These are phyloP conservation scores for Hericium erinaceus DNA, from an alignment of 768 basidiomycete genomes.

Conservation along the genomic window DNA sequence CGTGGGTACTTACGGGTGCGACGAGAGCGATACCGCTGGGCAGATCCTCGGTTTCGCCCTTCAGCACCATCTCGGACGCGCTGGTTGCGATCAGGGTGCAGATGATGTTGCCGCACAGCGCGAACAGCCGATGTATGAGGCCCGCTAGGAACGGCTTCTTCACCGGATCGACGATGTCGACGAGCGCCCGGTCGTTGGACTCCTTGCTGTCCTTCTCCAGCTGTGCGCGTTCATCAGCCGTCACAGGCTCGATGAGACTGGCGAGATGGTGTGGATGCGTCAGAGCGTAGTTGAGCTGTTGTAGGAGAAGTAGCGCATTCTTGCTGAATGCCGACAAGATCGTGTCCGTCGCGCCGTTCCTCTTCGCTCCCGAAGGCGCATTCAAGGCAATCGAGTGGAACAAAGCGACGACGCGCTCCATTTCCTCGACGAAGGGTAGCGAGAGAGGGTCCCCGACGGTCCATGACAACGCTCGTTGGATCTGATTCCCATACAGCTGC, in stretches of 20 bases:
- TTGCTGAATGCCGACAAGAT: slow-evolving; percentile 62
- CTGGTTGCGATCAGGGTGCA: slow-evolving; percentile 63
- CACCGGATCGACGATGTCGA: slow-evolving; percentile 47
- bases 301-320: slow-evolving; percentile 64
- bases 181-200: slow-evolving; percentile 22
- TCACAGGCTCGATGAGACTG: slow-evolving; percentile 71
- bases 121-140: slow-evolving; percentile 63
- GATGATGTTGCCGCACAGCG: slow-evolving; percentile 60
- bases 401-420: slow-evolving; percentile 69
- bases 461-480: slow-evolving; percentile 72
- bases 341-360: slow-evolving; percentile 45
- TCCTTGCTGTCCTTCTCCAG: slow-evolving; percentile 51
- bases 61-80: slow-evolving; percentile 57
- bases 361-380: slow-evolving; percentile 34
- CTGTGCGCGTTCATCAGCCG: slow-evolving; percentile 58
- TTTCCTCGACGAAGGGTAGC: slow-evolving; percentile 68
- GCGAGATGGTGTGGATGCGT: slow-evolving; percentile 87
- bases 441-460: slow-evolving; percentile 73
- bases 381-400: slow-evolving; percentile 68
- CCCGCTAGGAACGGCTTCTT: slow-evolving; percentile 66
- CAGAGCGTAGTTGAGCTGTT: slow-evolving; percentile 83
- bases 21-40: slow-evolving; percentile 57
- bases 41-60: slow-evolving; percentile 64
- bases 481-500: slow-evolving; percentile 76
- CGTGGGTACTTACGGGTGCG: slow-evolving; percentile 50